These are phyloP conservation scores for Populus ilicifolia DNA, from an alignment of 345 rosid species.

Conservation along the genomic window DNA sequence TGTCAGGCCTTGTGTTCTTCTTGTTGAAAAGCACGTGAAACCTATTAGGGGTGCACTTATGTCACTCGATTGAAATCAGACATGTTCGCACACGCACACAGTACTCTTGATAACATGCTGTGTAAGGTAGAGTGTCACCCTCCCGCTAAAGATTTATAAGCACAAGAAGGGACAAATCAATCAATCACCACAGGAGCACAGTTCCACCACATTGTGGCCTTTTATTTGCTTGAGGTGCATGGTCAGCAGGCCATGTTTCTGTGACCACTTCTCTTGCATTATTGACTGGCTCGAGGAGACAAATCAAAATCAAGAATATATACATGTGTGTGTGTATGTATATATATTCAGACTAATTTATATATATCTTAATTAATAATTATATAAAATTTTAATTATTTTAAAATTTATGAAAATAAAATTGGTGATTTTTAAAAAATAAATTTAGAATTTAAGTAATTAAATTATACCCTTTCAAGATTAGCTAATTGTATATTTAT, in stretches of 20 bases:
- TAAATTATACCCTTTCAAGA: too few species aligned
- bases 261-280: neutral
- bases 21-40: neutral
- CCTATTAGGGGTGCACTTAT: conserved; percentile 5
- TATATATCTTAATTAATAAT: too few species aligned
- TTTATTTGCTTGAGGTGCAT: neutral
- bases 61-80: neutral
- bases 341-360: too few species aligned
- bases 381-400: too few species aligned
- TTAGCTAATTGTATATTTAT: too few species aligned
- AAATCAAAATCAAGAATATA: neutral
- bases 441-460: too few species aligned
- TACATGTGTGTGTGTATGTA: too few species aligned
- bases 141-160: neutral
- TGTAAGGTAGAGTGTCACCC: neutral
- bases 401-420: too few species aligned
- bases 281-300: neutral
- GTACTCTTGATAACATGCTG: neutral
- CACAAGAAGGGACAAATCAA: neutral
- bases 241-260: neutral
- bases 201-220: neutral
- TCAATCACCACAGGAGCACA: neutral
- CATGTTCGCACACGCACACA: neutral
- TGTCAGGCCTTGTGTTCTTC: neutral
- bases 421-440: too few species aligned